Evolutionary conservation across 2,329 filamentous ascomycete genomes (phyloP).

Genomic region (Aspergillus latus): DNA sequence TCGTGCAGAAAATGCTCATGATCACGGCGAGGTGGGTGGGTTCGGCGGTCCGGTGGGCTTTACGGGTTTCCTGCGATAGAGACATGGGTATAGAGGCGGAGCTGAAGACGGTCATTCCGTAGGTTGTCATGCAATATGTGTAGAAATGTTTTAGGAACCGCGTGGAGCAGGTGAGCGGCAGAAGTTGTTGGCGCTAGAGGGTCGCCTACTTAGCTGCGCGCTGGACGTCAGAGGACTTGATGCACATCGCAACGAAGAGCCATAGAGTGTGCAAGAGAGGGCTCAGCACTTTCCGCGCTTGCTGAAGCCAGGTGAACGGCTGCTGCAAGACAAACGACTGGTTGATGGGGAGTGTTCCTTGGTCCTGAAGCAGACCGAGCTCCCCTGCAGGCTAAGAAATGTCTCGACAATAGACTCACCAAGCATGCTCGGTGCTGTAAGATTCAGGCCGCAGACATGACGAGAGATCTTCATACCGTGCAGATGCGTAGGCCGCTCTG

Average conservation of each 20-base stretch:
- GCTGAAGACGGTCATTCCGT: neutral
- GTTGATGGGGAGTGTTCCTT: neutral
- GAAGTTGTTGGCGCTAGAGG: neutral
- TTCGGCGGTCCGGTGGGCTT: neutral
- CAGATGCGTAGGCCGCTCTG: neutral
- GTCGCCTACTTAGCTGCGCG: neutral
- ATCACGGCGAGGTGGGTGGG: neutral
- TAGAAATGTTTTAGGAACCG: neutral
- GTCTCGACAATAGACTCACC: slow-evolving; percentile 1
- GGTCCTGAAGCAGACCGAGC: neutral
- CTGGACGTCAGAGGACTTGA: neutral
- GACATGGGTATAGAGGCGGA: no score
- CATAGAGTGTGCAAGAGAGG: neutral
- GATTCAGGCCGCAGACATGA: neutral
- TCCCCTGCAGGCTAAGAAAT: neutral
- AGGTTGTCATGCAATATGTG: neutral
- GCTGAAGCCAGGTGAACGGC: neutral
- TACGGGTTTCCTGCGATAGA: neutral
- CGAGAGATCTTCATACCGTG: neutral
- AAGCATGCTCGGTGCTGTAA: neutral
- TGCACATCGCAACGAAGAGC: neutral
- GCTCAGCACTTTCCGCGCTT: neutral
- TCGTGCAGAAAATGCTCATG: neutral
- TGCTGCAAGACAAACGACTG: neutral
- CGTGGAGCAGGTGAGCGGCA: neutral